Conservation (phyloP, 805 yeast species). For the Starmerella gropengiesseri region DNA sequence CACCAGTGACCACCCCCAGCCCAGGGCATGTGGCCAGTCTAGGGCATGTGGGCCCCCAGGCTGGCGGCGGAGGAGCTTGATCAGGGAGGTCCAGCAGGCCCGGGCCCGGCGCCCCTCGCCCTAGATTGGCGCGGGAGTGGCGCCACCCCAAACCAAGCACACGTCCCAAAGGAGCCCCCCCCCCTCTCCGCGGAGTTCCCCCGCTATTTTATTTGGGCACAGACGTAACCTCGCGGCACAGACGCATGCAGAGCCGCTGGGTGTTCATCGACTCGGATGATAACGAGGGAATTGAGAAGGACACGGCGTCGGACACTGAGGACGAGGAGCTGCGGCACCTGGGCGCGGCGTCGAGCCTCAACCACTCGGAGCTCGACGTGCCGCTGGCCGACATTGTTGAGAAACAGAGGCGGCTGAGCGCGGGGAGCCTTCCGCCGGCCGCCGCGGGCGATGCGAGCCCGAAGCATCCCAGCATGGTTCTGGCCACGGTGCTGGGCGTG, state of each 20-base stretch:
- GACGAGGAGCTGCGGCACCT: conserved; percentile 1
- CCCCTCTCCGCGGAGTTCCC: too few species aligned
- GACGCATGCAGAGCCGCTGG: conserved; percentile 11
- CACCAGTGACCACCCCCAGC: too few species aligned
- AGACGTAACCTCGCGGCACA: too few species aligned
- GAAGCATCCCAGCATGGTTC: conserved; percentile 1
- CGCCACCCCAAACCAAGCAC: too few species aligned
- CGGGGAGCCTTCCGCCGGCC: background rate
- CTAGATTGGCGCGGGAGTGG: too few species aligned
- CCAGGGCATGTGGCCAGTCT: too few species aligned
- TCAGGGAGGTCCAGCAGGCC: too few species aligned
- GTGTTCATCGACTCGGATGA: conserved; percentile 8
- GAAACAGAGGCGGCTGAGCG: conserved; percentile 20
- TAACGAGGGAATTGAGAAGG: background rate
- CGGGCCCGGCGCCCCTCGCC: too few species aligned
- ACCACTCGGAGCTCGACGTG: conserved; percentile 17
- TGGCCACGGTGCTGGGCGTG: conserved; percentile 1
- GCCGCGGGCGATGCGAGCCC: background rate
- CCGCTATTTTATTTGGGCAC: too few species aligned
- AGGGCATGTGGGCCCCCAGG: too few species aligned
- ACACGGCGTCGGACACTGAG: conserved; percentile 1
- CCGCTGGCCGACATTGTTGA: conserved; percentile 20
- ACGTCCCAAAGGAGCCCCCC: too few species aligned
- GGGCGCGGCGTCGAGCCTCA: background rate
- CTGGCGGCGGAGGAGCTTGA: too few species aligned